A percentile compares a stretch with the other conserved stretches of the same genome.
phyloP scores from a whole-genome alignment of 495 filamentous ascomycete species.

The Aspergillus conjunctus region DNA sequence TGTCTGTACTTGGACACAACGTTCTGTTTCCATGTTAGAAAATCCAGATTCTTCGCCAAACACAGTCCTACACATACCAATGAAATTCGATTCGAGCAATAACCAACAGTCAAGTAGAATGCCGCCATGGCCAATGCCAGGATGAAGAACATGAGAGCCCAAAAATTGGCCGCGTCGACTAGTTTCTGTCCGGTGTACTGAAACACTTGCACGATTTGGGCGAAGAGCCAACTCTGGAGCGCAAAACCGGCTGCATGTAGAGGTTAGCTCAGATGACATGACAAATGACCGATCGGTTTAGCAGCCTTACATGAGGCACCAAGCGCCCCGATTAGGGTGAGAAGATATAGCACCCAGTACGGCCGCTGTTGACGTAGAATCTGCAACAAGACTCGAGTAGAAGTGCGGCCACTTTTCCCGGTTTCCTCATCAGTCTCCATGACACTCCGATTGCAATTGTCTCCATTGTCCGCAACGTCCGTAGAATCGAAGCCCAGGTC shows the following conservation, averaged over 20 bases:
- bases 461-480: background rate
- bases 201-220: conserved; percentile 35
- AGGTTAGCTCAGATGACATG: conserved; percentile 9
- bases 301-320: conserved; percentile 51
- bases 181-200: conserved; percentile 37
- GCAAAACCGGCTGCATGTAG: conserved; percentile 42
- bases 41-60: background rate
- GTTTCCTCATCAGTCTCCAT: conserved; percentile 16
- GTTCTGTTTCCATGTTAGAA: conserved; percentile 30
- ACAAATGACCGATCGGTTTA: background rate
- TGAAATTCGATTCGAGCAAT: conserved; percentile 32
- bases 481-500: background rate
- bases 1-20: conserved; percentile 55
- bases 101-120: conserved; percentile 56
- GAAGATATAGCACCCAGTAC: conserved; percentile 50
- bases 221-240: conserved; percentile 42
- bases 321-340: conserved; percentile 44
- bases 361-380: conserved; percentile 51
- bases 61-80: background rate
- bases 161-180: conserved; percentile 51
- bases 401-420: conserved; percentile 38
- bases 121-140: conserved; percentile 53
- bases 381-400: conserved; percentile 43
- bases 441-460: background rate
- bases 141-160: conserved; percentile 68